phyloP scores from a whole-genome alignment of 495 filamentous ascomycete species.

The Neurospora sp. region DNA sequence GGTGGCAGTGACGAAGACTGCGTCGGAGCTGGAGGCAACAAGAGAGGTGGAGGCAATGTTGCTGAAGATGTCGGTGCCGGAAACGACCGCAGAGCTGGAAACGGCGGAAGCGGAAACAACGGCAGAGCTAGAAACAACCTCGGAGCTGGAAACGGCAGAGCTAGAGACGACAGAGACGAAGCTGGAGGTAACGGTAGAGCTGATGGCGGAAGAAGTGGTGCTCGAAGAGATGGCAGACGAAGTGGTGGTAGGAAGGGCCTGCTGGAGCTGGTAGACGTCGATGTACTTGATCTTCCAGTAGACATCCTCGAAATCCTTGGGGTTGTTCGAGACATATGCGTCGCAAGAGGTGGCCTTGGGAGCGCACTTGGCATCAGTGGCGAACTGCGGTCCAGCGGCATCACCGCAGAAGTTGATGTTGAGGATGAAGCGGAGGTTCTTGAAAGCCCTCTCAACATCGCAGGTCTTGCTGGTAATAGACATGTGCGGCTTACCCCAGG shows the following conservation, averaged over 20 bases:
- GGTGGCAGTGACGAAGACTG: neutral
- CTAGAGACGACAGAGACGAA: neutral
- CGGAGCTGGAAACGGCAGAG: neutral
- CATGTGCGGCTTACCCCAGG: slow-evolving; percentile 59
- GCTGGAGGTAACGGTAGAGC: neutral
- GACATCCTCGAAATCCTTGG: slow-evolving; percentile 40
- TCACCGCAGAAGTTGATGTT: slow-evolving; percentile 42
- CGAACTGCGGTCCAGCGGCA: slow-evolving; percentile 25
- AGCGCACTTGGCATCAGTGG: slow-evolving; percentile 15
- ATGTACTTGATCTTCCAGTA: slow-evolving; percentile 50
- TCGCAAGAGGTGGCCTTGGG: slow-evolving; percentile 30
- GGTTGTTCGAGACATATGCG: slow-evolving; percentile 50
- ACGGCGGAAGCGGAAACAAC: neutral
- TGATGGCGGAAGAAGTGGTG: neutral
- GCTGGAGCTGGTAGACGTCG: slow-evolving; percentile 33
- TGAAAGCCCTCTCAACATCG: slow-evolving; percentile 34
- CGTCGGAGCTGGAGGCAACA: neutral
- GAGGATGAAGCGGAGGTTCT: slow-evolving; percentile 35
- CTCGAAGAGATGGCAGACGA: neutral
- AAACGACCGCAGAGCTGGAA: neutral
- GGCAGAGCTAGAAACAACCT: neutral
- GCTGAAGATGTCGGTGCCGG: neutral
- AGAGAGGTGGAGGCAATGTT: neutral
- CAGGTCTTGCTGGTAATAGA: slow-evolving; percentile 32
- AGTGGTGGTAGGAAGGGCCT: slow-evolving; percentile 5